phyloP scores from a whole-genome alignment of 2,329 filamentous ascomycete genomes.

The Nakataea oryzae region DNA sequence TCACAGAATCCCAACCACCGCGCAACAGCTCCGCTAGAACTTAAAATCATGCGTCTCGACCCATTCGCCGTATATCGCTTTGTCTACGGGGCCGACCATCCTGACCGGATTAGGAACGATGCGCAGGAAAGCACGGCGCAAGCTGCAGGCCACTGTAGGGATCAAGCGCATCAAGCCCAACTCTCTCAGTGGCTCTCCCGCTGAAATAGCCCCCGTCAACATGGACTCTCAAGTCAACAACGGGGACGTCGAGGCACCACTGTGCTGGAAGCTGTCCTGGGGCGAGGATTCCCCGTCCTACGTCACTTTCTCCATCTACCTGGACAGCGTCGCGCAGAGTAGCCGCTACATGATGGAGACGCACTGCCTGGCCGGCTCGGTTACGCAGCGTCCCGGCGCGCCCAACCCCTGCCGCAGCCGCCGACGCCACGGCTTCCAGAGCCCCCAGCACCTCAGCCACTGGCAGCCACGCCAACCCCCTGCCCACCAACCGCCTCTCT shows the following conservation, averaged over 20 bases:
- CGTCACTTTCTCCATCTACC: neutral
- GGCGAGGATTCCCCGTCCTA: neutral
- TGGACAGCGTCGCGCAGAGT: neutral
- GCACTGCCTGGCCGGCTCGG: neutral
- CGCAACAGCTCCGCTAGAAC: no score
- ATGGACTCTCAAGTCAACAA: neutral
- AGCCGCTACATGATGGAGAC: neutral
- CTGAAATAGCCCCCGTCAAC: neutral
- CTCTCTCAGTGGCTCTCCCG: no score
- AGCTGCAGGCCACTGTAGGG: neutral
- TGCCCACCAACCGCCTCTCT: neutral
- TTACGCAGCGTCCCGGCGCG: neutral
- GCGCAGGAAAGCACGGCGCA: neutral
- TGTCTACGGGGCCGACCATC: neutral
- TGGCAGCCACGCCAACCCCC: neutral
- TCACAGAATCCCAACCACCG: no score
- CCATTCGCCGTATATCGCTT: neutral
- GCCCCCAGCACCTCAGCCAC: neutral
- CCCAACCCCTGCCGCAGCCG: neutral
- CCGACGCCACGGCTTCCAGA: neutral
- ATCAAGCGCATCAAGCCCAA: neutral
- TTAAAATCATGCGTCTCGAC: neutral
- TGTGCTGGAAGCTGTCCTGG: no score
- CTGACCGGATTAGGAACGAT: neutral
- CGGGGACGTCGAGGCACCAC: no score